Percentiles rank a stretch among this genome's conserved stretches.
These are phyloP conservation scores for Aspergillus asperescens DNA, from an alignment of 495 filamentous ascomycete genomes.

Conservation along the genomic window DNA sequence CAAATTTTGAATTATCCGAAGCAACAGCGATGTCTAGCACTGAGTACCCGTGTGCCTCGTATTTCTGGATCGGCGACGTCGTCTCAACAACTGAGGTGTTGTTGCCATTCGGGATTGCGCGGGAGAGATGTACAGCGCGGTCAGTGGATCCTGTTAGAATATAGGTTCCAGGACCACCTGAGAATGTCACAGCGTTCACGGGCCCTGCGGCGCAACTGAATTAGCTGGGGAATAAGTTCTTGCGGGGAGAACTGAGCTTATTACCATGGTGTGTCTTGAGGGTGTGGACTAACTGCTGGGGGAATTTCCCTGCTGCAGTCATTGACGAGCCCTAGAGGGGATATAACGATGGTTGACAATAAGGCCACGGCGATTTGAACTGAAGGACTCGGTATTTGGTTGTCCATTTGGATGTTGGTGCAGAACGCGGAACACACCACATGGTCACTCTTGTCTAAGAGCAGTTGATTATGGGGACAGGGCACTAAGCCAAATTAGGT, in stretches of 20 bases:
- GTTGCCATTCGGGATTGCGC: conserved; percentile 46
- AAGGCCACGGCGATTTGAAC: background rate
- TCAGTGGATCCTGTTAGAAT: conserved; percentile 84
- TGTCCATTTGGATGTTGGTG: background rate
- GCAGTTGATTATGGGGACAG: background rate
- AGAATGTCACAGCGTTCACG: conserved; percentile 41
- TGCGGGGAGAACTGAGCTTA: background rate
- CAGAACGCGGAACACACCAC: background rate
- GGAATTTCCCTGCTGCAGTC: conserved; percentile 29
- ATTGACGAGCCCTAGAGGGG: conserved; percentile 21
- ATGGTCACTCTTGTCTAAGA: background rate
- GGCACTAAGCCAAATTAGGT: background rate
- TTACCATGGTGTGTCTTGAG: conserved; percentile 48
- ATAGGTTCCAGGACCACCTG: conserved; percentile 37
- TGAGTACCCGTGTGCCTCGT: conserved; percentile 83
- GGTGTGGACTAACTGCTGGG: conserved; percentile 34
- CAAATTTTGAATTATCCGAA: conserved; percentile 74
- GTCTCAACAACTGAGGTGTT: conserved; percentile 33
- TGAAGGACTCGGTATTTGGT: too few species aligned
- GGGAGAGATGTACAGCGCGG: conserved; percentile 78
- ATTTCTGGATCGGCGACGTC: conserved; percentile 69
- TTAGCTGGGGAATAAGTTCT: background rate
- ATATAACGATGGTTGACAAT: background rate
- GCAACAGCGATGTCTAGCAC: conserved; percentile 75
- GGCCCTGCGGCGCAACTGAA: conserved; percentile 22